Percentiles rank a stretch among this genome's conserved stretches.
These are phyloP conservation scores for Cladosporium phlei DNA, from an alignment of 2,329 filamentous ascomycete genomes.

Conservation along the genomic window DNA sequence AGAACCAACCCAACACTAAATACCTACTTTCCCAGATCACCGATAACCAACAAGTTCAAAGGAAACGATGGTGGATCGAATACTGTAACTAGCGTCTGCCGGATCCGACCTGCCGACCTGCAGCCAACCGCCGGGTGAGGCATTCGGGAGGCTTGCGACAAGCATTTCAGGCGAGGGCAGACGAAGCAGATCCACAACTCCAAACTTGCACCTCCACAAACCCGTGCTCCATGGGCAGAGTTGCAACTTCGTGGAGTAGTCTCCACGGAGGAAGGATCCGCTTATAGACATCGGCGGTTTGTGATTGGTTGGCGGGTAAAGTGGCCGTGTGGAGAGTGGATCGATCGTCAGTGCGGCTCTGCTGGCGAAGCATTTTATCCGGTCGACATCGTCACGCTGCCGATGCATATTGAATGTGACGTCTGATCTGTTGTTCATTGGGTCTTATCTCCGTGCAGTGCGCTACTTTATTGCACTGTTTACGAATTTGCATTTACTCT, in stretches of 20 bases:
- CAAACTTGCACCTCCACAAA: slow-evolving; percentile 4
- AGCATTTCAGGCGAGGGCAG: slow-evolving; percentile 1
- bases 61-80: no score
- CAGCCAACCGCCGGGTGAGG: slow-evolving; percentile 7
- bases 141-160: slow-evolving; percentile 4
- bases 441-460: no score
- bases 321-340: neutral
- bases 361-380: slow-evolving; percentile 4
- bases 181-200: neutral
- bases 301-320: slow-evolving; percentile 5
- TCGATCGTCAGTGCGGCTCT: slow-evolving; percentile 6
- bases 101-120: neutral
- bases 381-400: neutral
- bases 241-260: slow-evolving; percentile 6
- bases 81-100: no score
- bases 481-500: no score
- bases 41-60: no score
- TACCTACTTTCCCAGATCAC: no score
- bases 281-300: neutral
- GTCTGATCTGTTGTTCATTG: no score
- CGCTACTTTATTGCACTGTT: no score
- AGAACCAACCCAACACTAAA: no score
- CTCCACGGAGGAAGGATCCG: neutral
- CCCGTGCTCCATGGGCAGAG: no score
- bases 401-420: no score